Percentiles rank a stretch among this genome's conserved stretches.
These are phyloP conservation scores for Amaranthus tricolor DNA, from an alignment of 179 eudicot species.

Conservation along the genomic window DNA sequence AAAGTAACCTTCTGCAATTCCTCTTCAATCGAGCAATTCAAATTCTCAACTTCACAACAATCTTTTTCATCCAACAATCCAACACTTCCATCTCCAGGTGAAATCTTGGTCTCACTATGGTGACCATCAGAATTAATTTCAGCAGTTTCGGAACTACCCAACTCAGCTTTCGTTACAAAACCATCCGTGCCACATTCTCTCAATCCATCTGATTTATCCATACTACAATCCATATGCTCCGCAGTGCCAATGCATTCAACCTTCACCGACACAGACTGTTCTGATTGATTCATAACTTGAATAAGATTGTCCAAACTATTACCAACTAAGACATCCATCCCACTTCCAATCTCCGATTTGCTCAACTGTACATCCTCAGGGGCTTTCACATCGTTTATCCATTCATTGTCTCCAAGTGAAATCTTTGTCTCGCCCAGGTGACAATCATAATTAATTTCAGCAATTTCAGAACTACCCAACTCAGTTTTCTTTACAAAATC, in stretches of 20 bases:
- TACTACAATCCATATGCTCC: conserved; percentile 4
- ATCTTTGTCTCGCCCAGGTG: conserved; percentile 14
- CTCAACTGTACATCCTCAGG: conserved; percentile 16
- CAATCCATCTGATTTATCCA: conserved; percentile 13
- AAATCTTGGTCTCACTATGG: conserved; percentile 14
- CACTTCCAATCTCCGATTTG: conserved; percentile 14
- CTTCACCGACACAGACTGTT: conserved; percentile 10
- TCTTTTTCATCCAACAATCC: conserved; percentile 12
- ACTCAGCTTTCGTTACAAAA: conserved; percentile 7
- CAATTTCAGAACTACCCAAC: conserved; percentile 12
- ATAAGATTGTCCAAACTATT: conserved; percentile 4
- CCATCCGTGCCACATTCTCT: conserved; percentile 9
- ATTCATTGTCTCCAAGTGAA: conserved; percentile 24
- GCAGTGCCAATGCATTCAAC: conserved; percentile 16
- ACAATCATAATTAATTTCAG: conserved; percentile 14
- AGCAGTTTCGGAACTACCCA: conserved; percentile 13
- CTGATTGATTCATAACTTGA: conserved; percentile 13
- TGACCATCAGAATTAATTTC: conserved; percentile 14
- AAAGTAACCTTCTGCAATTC: conserved; percentile 59
- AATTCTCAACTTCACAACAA: conserved; percentile 26
- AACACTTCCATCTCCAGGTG: conserved; percentile 16
- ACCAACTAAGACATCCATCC: conserved; percentile 1
- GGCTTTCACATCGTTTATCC: conserved; percentile 50
- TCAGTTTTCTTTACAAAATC: conserved; percentile 7
- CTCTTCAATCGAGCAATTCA: conserved; percentile 50